Percentiles rank a stretch among this genome's conserved stretches.
Conservation (phyloP, 139 green algal genomes). For the Tetradesmus lagerheimii region DNA sequence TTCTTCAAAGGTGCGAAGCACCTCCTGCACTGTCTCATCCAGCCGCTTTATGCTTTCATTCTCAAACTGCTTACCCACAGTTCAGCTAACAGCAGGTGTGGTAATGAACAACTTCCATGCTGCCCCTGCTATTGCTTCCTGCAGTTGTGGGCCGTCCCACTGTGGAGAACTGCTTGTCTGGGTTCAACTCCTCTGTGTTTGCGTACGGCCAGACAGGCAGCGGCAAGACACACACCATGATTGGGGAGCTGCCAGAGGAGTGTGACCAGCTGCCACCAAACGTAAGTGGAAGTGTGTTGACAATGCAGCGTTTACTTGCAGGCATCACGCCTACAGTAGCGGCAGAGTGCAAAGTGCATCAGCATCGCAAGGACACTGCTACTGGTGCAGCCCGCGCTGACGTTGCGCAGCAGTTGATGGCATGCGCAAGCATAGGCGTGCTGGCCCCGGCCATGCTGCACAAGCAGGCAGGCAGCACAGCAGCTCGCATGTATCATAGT, state of each 20-base stretch:
- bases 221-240: constrained; percentile 86
- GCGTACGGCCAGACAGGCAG: constrained; percentile 84
- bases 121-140: constrained; percentile 1
- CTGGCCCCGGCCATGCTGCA: not conserved
- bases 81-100: not conserved
- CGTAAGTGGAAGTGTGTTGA: constrained; percentile 12
- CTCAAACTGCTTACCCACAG: not conserved
- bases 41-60: not conserved
- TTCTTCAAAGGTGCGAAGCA: constrained; percentile 69
- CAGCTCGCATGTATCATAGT: not conserved
- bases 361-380: not conserved
- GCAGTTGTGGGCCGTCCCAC: constrained; percentile 74
- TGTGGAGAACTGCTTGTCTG: constrained; percentile 81
- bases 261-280: not conserved
- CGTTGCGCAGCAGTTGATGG: not conserved
- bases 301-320: not conserved
- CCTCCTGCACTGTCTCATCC: not conserved
- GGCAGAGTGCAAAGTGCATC: not conserved
- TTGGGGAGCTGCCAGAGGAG: constrained; percentile 54
- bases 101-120: not conserved
- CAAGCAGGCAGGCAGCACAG: no score
- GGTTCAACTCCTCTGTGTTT: constrained; percentile 88
- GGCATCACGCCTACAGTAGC: not conserved
- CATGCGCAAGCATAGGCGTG: not conserved
- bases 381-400: no score